phyloP scores from a whole-genome alignment of 495 filamentous ascomycete genomes.

The Aspergillus panamensis region DNA sequence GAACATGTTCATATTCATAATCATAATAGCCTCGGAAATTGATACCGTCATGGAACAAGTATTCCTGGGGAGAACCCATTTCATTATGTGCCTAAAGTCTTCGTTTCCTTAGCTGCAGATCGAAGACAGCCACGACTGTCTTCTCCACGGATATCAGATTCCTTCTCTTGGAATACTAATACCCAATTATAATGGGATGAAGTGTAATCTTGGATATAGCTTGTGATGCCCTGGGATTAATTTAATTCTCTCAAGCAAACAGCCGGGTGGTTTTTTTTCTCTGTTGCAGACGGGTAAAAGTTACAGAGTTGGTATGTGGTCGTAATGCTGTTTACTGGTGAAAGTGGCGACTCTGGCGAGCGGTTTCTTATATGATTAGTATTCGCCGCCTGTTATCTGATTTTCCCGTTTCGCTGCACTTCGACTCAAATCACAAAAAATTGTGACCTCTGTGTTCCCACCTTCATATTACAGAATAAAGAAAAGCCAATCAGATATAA shows the following conservation, averaged over 20 bases:
- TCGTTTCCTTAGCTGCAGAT: conserved; percentile 19
- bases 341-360: conserved; percentile 14
- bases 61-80: neutral
- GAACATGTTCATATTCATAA: too few relatives aligned
- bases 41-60: neutral
- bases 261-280: neutral
- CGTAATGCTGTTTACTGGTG: conserved; percentile 19
- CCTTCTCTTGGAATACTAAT: neutral
- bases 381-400: conserved; percentile 3
- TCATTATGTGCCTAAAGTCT: neutral
- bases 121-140: conserved; percentile 12
- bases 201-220: too few relatives aligned
- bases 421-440: neutral
- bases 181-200: neutral
- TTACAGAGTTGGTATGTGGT: conserved; percentile 15
- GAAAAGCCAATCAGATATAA: neutral
- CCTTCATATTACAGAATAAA: neutral
- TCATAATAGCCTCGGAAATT: too few relatives aligned
- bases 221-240: neutral
- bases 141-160: conserved; percentile 10
- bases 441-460: neutral
- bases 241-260: neutral
- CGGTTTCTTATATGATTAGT: conserved; percentile 4
- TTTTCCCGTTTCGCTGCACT: conserved; percentile 1
- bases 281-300: conserved; percentile 14